Evolutionary conservation across 805 yeast genomes (phyloP), one percentile per base, ranked within the genome.

Genomic region (Candida tibetensis): DNA sequence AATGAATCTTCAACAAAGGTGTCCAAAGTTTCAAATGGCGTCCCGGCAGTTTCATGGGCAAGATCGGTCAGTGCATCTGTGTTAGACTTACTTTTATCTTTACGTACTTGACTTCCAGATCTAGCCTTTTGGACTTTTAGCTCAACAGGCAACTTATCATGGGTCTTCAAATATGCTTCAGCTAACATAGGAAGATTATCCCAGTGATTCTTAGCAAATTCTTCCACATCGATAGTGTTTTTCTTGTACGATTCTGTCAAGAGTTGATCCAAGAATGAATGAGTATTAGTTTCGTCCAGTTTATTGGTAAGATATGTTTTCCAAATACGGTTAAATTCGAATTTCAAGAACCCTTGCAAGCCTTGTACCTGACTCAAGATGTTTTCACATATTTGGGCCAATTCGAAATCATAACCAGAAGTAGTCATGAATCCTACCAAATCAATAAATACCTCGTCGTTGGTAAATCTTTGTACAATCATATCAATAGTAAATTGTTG

Each of bases 401-500:
- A 26, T 32, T 63, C 65, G n/a, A 39, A 32, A 34, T 61, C 57
- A 39, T 55, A 58, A 14, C 45, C 40, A 17, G 51, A 47, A 5
- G 51, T 59, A 4, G 58, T 41, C 32, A 68, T 45, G 36, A 57
- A 58, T 21, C 45, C 44, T 10, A 58, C 38, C 4, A 59, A 22
- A 0, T 44, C 50, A 5, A 52, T 26, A 26, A 59, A 6, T 6
- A 17, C 32, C 5, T 45, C 47, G 17, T 39, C 46, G 6, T 46
- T 31, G 4, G 48, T 52, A 33, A 53, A 49, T 36, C 48, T 48
- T 3, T 26, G 18, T 3, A 37, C 19, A 7, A 67, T 47, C 6
- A 58, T 40, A 2, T 52, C 45, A 16, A 54, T 36, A 0, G 61
- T 47, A n/a, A 52, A 49, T 21, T 53, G 51, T 33, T 56, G 57